A percentile compares a stretch with the other conserved stretches of the same genome.
Evolutionary conservation across 352 stramenopile genomes (phyloP).

Genomic region (Phytophthora syringae): DNA sequence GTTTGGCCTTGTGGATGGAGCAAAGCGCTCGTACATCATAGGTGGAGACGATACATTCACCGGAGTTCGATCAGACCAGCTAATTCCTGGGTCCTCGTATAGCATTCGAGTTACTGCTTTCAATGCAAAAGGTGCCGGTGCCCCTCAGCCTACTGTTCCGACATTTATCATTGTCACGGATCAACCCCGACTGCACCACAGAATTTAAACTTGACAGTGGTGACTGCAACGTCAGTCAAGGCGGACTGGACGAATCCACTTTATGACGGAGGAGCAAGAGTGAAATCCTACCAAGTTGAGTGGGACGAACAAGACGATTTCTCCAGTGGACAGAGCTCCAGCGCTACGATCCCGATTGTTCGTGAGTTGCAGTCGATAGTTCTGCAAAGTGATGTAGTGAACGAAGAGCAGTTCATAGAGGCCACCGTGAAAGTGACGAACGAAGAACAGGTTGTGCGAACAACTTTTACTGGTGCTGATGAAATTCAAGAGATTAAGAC

Average conservation of each 20-base stretch:
- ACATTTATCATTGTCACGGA: constrained; percentile 59
- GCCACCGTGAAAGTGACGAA: constrained; percentile 95
- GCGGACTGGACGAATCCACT: constrained; percentile 89
- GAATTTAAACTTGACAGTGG: constrained; percentile 59
- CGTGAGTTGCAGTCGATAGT: constrained; percentile 92
- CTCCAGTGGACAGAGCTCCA: constrained; percentile 70
- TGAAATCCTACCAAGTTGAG: constrained; percentile 77
- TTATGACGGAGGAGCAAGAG: constrained; percentile 91
- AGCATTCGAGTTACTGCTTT: constrained; percentile 81
- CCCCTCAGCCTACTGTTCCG: constrained; percentile 45
- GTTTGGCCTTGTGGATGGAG: constrained; percentile 63
- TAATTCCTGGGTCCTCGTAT: constrained; percentile 84
- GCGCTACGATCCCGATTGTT: constrained; percentile 83
- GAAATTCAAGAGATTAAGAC: constrained; percentile 90
- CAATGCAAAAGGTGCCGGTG: constrained; percentile 77
- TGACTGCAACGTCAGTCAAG: constrained; percentile 77
- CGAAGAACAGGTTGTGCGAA: constrained; percentile 95
- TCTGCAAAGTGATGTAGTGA: constrained; percentile 81
- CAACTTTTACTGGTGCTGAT: constrained; percentile 81
- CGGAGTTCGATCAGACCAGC: constrained; percentile 82
- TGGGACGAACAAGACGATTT: constrained; percentile 87
- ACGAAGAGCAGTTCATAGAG: constrained; percentile 94
- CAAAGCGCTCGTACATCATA: constrained; percentile 82
- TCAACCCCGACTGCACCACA: constrained; percentile 68
- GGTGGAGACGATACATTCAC: constrained; percentile 94